Conservation (phyloP, 1,139 yeast genomes). For the Pichia kudriavzevii region DNA sequence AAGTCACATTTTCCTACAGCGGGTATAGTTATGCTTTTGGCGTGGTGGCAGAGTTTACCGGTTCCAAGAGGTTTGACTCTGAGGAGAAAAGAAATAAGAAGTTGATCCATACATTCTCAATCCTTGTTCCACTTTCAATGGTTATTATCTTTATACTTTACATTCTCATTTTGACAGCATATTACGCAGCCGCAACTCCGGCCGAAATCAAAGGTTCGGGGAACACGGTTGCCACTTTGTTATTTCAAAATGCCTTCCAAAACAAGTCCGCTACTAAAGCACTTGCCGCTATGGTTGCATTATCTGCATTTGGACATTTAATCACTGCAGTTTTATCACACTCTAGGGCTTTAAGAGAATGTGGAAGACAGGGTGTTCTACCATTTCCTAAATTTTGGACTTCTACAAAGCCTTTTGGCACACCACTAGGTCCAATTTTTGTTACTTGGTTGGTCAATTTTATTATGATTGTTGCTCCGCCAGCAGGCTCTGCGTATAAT, state of each 20-base stretch:
- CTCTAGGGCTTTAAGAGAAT: slow-evolving; percentile 37
- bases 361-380: slow-evolving; percentile 43
- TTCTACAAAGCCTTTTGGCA: slow-evolving; percentile 35
- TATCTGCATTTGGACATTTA: slow-evolving; percentile 38
- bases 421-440: slow-evolving; percentile 35
- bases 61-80: slow-evolving; percentile 22
- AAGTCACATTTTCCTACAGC: slow-evolving; percentile 37
- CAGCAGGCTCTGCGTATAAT: slow-evolving; percentile 41
- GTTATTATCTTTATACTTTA: slow-evolving; percentile 32
- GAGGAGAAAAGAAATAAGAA: slow-evolving; percentile 33
- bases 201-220: slow-evolving; percentile 31
- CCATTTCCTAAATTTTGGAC: slow-evolving; percentile 37
- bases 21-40: slow-evolving; percentile 35
- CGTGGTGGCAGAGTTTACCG: slow-evolving; percentile 33
- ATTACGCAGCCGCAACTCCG: slow-evolving; percentile 32
- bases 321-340: slow-evolving; percentile 36
- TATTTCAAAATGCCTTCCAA: slow-evolving; percentile 32
- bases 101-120: slow-evolving; percentile 27
- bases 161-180: slow-evolving; percentile 33
- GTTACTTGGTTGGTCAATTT: slow-evolving; percentile 34
- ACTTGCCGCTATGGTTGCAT: slow-evolving; percentile 34
- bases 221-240: slow-evolving; percentile 30
- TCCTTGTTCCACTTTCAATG: slow-evolving; percentile 32
- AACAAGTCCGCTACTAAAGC: slow-evolving; percentile 30
- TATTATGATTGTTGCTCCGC: slow-evolving; percentile 38